These are phyloP conservation scores for Colletotrichum sidae DNA, from an alignment of 2,329 filamentous ascomycete species.

Conservation along the genomic window DNA sequence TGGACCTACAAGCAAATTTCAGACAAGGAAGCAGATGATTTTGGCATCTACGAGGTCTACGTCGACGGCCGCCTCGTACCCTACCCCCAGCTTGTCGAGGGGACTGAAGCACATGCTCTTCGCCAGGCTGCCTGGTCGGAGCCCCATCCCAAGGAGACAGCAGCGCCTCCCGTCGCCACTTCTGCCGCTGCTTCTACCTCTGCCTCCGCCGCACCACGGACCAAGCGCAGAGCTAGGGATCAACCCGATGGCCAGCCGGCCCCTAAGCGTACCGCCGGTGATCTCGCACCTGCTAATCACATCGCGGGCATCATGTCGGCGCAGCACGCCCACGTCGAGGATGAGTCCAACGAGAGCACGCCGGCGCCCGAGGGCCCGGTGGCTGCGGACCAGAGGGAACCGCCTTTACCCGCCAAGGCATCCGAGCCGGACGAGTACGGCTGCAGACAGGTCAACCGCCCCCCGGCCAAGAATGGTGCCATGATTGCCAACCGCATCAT, in stretches of 20 bases:
- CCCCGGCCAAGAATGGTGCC: constrained; percentile 51
- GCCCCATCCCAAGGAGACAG: constrained; percentile 25
- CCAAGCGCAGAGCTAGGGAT: constrained; percentile 64
- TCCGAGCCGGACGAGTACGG: constrained; percentile 64
- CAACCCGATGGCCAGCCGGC: constrained; percentile 62
- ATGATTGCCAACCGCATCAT: constrained; percentile 64
- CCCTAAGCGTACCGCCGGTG: constrained; percentile 59
- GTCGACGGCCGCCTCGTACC: constrained; percentile 57
- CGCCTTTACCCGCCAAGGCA: constrained; percentile 44
- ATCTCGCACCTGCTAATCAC: constrained; percentile 38
- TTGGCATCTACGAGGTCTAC: constrained; percentile 55
- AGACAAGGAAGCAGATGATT: constrained; percentile 57
- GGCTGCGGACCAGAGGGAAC: constrained; percentile 44
- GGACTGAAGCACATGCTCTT: constrained; percentile 47
- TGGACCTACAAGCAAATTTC: constrained; percentile 59
- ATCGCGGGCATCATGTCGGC: constrained; percentile 48
- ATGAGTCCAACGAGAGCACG: constrained; percentile 45
- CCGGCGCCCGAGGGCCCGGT: constrained; percentile 39
- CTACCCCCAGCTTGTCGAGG: constrained; percentile 56
- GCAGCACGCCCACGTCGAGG: constrained; percentile 41
- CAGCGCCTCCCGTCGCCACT: constrained; percentile 5
- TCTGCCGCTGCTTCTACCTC: not conserved
- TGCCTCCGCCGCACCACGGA: constrained; percentile 26
- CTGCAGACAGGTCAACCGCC: constrained; percentile 58
- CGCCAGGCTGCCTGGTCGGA: constrained; percentile 36